A percentile compares a stretch with the other conserved stretches of the same genome.
Evolutionary conservation across 108 stramenopile species (phyloP).

Genomic region (Nannochloropsis salina): DNA sequence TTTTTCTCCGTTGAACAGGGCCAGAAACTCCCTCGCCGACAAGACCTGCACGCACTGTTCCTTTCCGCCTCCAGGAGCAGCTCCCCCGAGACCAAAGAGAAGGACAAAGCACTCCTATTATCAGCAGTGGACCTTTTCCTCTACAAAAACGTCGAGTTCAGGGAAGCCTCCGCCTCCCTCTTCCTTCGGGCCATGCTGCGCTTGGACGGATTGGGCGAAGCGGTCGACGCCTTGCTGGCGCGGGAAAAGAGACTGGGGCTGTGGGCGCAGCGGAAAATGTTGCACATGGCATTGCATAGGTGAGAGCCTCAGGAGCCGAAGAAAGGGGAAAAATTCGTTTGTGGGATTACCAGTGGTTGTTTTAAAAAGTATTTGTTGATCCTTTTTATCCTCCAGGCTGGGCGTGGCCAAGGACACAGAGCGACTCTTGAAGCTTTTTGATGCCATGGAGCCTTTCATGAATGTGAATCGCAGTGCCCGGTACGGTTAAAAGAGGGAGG

Average conservation of each 20-base stretch:
- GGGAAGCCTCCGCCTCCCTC: neutral
- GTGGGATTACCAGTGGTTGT: neutral
- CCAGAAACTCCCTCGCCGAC: neutral
- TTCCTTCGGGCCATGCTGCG: constrained; percentile 1
- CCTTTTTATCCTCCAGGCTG: neutral
- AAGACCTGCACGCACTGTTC: constrained; percentile 9
- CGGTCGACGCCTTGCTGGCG: neutral
- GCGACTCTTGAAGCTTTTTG: constrained; percentile 8
- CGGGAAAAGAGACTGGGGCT: neutral
- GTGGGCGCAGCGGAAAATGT: constrained; percentile 5
- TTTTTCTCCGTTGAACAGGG: neutral
- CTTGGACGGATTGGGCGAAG: neutral
- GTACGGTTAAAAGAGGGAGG: neutral
- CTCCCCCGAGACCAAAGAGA: neutral
- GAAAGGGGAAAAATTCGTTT: neutral
- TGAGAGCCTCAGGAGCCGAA: neutral
- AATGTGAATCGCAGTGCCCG: neutral
- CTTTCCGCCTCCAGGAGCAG: neutral
- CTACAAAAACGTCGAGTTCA: neutral
- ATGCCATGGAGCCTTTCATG: neutral
- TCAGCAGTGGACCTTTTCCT: neutral
- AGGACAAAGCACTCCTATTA: neutral
- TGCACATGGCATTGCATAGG: neutral
- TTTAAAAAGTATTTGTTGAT: too few species aligned
- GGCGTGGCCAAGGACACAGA: neutral